A percentile compares a stretch with the other conserved stretches of the same genome.
phyloP scores from a whole-genome alignment of 2,329 filamentous ascomycete genomes.

The Fragosphaeria purpurea region DNA sequence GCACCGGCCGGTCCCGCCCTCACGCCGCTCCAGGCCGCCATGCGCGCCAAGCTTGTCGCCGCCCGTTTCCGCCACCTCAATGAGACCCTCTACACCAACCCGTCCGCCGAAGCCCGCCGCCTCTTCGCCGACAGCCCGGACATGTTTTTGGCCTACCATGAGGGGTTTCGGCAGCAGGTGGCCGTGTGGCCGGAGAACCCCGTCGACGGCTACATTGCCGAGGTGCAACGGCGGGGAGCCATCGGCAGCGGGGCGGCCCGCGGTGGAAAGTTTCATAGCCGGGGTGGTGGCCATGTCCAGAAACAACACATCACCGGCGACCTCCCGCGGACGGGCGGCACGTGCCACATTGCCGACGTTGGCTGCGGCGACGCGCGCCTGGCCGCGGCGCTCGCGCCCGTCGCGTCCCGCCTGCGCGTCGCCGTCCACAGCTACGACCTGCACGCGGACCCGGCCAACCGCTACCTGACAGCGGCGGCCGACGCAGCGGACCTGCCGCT shows the following conservation, averaged over 20 bases:
- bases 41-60: constrained; percentile 90
- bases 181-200: constrained; percentile 95
- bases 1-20: constrained; percentile 42
- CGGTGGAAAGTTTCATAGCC: constrained; percentile 8
- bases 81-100: constrained; percentile 88
- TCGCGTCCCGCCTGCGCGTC: constrained; percentile 58
- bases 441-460: constrained; percentile 48
- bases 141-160: constrained; percentile 94
- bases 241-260: neutral
- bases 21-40: constrained; percentile 84
- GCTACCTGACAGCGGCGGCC: constrained; percentile 69
- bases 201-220: constrained; percentile 72
- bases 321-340: constrained; percentile 61
- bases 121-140: constrained; percentile 80
- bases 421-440: constrained; percentile 80
- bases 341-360: constrained; percentile 76
- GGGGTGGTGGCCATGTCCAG: constrained; percentile 15
- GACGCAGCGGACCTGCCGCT: constrained; percentile 82
- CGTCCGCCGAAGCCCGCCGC: constrained; percentile 70
- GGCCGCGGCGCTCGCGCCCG: constrained; percentile 54
- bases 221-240: constrained; percentile 50
- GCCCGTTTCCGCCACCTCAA: constrained; percentile 97
- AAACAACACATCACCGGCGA: constrained; percentile 14
- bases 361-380: constrained; percentile 89
- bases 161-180: constrained; percentile 91